Evolutionary conservation across 1,284 basidiomycete species (phyloP).

Genomic region (Cerioporus squamosus): DNA sequence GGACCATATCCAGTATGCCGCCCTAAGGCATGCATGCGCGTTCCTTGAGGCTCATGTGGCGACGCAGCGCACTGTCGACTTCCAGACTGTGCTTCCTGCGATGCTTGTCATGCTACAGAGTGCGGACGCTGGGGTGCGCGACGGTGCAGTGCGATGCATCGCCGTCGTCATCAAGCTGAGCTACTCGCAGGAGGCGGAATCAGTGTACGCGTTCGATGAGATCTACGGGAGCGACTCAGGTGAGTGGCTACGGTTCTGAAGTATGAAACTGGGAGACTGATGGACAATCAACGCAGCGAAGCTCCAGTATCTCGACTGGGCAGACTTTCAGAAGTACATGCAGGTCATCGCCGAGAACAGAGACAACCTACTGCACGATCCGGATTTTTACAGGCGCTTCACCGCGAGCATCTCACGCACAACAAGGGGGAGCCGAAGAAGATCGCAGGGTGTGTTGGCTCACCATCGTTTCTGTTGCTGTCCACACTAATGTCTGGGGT

Average conservation of each 20-base stretch:
- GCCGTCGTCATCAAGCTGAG: slow-evolving; percentile 48
- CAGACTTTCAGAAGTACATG: slow-evolving; percentile 74
- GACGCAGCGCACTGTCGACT: slow-evolving; percentile 66
- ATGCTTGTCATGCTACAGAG: slow-evolving; percentile 73
- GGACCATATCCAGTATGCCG: slow-evolving; percentile 43
- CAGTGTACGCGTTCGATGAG: slow-evolving; percentile 82
- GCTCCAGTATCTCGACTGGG: slow-evolving; percentile 81
- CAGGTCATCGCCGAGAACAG: slow-evolving; percentile 54
- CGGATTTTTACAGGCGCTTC: slow-evolving; percentile 65
- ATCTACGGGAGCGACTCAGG: slow-evolving; percentile 78
- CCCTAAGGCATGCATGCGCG: slow-evolving; percentile 71
- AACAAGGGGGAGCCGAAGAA: slow-evolving; percentile 64
- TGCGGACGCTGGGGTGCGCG: slow-evolving; percentile 54
- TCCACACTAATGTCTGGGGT: neutral
- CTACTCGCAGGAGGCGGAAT: slow-evolving; percentile 47
- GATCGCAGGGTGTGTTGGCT: slow-evolving; percentile 55
- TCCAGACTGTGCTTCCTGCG: slow-evolving; percentile 86
- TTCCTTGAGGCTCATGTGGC: slow-evolving; percentile 77
- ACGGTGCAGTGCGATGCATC: slow-evolving; percentile 70
- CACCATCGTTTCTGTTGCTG: neutral
- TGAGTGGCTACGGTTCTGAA: slow-evolving; percentile 38
- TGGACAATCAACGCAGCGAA: slow-evolving; percentile 43
- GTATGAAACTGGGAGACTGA: neutral
- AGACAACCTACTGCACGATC: slow-evolving; percentile 75
- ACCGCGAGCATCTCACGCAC: slow-evolving; percentile 59